A percentile compares a stretch with the other conserved stretches of the same genome.
These are phyloP conservation scores for Tuber indicum DNA, from an alignment of 495 filamentous ascomycete genomes.

Conservation along the genomic window DNA sequence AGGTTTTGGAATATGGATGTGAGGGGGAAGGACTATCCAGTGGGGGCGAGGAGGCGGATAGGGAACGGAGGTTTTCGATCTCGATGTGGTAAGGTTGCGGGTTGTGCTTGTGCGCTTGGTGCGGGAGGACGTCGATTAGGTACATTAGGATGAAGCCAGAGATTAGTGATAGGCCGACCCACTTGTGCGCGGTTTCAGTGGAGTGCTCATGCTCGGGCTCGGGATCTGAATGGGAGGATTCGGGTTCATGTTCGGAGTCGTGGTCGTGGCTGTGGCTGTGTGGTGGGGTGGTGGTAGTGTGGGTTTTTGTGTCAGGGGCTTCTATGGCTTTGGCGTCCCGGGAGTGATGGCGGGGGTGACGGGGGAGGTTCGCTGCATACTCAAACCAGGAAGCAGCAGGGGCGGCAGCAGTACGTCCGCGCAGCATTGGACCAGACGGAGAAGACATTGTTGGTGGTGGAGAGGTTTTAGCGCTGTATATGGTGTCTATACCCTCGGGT, in stretches of 20 bases:
- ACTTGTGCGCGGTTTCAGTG: constrained; percentile 36
- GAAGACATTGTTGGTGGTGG: constrained; percentile 16
- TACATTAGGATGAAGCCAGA: constrained; percentile 95
- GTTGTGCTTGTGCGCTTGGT: constrained; percentile 50
- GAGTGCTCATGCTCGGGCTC: constrained; percentile 26
- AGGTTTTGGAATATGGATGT: constrained; percentile 45
- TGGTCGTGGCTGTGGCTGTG: constrained; percentile 2
- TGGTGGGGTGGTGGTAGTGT: background rate
- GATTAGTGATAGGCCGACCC: constrained; percentile 77
- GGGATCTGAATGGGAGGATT: constrained; percentile 5
- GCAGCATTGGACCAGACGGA: constrained; percentile 7
- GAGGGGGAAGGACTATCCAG: constrained; percentile 42
- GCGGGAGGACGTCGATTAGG: constrained; percentile 81
- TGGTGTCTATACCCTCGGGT: constrained; percentile 88
- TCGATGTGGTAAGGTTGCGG: constrained; percentile 67
- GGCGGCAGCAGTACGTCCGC: background rate
- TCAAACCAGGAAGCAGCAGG: background rate
- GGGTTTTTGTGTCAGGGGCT: background rate
- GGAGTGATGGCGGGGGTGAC: constrained; percentile 1
- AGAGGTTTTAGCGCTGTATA: constrained; percentile 49
- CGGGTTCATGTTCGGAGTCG: background rate
- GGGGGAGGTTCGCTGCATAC: background rate
- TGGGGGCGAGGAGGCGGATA: background rate
- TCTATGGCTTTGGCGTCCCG: constrained; percentile 8
- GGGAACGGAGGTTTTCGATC: constrained; percentile 59